A percentile compares a stretch with the other conserved stretches of the same genome.
These are phyloP conservation scores for Yarrowia sp. DNA, from an alignment of 805 yeast genomes.

Conservation along the genomic window DNA sequence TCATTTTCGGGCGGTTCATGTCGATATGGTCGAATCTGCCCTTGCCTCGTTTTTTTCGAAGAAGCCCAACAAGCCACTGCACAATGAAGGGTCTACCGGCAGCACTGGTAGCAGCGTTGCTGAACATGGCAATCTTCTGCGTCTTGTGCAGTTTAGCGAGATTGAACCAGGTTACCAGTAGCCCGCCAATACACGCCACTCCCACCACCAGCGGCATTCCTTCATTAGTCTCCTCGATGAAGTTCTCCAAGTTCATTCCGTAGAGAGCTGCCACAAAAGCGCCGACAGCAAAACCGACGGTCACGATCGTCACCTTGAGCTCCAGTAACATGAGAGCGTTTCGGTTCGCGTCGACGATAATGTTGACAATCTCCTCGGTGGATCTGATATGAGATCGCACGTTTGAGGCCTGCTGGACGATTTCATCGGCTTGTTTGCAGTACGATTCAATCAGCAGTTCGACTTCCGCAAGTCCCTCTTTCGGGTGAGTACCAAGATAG, in stretches of 20 bases:
- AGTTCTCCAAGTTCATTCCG: slow-evolving; percentile 96
- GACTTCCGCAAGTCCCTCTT: slow-evolving; percentile 80
- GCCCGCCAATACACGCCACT: slow-evolving; percentile 55
- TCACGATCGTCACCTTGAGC: slow-evolving; percentile 79
- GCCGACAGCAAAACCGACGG: slow-evolving; percentile 81
- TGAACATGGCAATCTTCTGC: slow-evolving; percentile 71
- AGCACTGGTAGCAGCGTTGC: slow-evolving; percentile 4
- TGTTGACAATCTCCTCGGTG: slow-evolving; percentile 93
- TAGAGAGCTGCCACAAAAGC: slow-evolving; percentile 83
- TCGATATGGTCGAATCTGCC: slow-evolving; percentile 10
- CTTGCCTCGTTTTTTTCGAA: not conserved
- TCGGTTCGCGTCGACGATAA: slow-evolving; percentile 90
- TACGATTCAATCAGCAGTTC: slow-evolving; percentile 91
- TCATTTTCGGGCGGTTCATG: slow-evolving; percentile 19
- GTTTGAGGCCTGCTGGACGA: slow-evolving; percentile 86
- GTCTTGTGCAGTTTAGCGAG: slow-evolving; percentile 65
- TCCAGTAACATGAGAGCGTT: slow-evolving; percentile 91
- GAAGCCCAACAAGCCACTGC: not conserved
- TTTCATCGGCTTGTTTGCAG: slow-evolving; percentile 89
- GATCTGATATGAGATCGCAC: slow-evolving; percentile 82
- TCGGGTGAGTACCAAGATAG: slow-evolving; percentile 43
- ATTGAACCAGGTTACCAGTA: slow-evolving; percentile 60
- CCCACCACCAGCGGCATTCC: slow-evolving; percentile 68
- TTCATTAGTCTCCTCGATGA: slow-evolving; percentile 75
- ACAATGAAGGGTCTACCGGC: slow-evolving; percentile 3